Percentiles rank a stretch among this genome's conserved stretches.
Conservation (phyloP, 2,329 filamentous ascomycete species). For the Colletotrichum kahawae region DNA sequence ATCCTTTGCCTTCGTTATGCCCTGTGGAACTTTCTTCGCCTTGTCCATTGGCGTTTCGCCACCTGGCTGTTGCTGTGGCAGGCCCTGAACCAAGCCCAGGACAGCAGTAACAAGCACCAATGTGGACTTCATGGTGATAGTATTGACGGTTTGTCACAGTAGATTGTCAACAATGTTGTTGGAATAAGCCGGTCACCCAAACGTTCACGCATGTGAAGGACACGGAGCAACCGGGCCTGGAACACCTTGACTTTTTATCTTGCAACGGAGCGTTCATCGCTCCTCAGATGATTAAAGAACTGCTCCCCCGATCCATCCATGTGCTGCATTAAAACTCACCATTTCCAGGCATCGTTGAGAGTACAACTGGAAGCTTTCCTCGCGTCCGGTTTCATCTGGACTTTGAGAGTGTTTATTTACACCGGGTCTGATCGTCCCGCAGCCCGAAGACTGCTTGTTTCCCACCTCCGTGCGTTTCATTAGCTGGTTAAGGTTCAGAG, state of each 20-base stretch:
- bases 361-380: neutral
- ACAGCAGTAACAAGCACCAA: neutral
- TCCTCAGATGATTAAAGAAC: neutral
- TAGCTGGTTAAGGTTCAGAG: neutral
- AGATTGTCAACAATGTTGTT: rapidly evolving
- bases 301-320: neutral
- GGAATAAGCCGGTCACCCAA: rapidly evolving
- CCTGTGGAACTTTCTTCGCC: slow-evolving; percentile 34
- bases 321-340: neutral
- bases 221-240: rapidly evolving
- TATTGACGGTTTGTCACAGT: rapidly evolving
- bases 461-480: neutral
- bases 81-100: neutral
- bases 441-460: neutral
- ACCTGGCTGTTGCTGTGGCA: neutral
- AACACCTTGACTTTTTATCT: neutral
- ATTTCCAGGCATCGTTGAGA: neutral
- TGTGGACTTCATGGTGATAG: neutral
- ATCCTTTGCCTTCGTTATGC: slow-evolving; percentile 51
- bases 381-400: neutral
- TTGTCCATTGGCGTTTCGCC: slow-evolving; percentile 30
- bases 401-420: neutral
- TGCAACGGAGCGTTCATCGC: neutral
- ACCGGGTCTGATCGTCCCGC: neutral
- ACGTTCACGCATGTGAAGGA: rapidly evolving